Evolutionary conservation across 352 stramenopile genomes (phyloP), one percentile per base, ranked within the genome.

Genomic region (Peronospora destructor): DNA sequence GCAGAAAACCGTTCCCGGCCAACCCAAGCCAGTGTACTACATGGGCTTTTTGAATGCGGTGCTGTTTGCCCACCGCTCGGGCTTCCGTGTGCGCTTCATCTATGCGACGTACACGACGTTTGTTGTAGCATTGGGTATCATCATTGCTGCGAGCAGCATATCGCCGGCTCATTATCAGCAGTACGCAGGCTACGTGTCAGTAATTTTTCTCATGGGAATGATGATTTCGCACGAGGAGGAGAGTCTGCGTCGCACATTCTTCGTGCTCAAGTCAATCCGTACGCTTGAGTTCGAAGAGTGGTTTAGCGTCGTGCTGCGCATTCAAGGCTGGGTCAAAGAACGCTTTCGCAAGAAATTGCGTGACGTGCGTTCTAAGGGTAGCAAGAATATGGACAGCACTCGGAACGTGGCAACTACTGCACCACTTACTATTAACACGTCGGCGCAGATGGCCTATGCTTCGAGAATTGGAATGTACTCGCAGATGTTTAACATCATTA

Each of bases 161-260:
- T 74, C 67, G 4, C 71, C 71, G 0, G 59, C 64, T 29, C 76
- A 85, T 49, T 87, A 86, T 49, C 62, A 84, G 17, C 68, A 87
- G 48, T 91, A 91, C 63, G 58, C 60, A 2, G 73, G 76, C 33
- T 88, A 83, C 49, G 63, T 91, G 35, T 39, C 60, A 7, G 74
- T 85, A 14, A 84, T 86, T 40, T 68, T 87, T 28, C 23, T 86
- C 11, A 68, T 91, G 57, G 76, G 79, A 5, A 91, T 91, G 79
- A 87, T 91, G 76, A 91, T 91, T 55, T 85, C 71, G 42, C 68
- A 91, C 60, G 79, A 91, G 34, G 79, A 91, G 61, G 79, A 91
- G 52, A 76, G 69, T 61, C 42, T 91, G 32, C 79, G 79, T 17
- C 76, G 79, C 32, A 68, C 67, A 29, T 91, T 91, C 48, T 91